A percentile compares a stretch with the other conserved stretches of the same genome.
phyloP scores from a whole-genome alignment of 495 filamentous ascomycete species.

The Aspergillus nidulans region DNA sequence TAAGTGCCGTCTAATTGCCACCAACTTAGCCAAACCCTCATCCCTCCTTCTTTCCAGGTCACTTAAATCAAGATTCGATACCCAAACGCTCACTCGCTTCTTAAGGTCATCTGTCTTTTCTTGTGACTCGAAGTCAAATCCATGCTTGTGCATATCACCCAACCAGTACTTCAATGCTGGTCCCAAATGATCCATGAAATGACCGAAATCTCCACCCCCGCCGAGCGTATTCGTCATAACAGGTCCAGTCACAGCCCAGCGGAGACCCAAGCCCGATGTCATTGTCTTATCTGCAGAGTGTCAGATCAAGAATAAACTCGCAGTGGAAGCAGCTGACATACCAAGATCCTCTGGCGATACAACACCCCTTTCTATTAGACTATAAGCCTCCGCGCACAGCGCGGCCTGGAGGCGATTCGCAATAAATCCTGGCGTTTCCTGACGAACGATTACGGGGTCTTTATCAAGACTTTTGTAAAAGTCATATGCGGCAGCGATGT shows the following conservation, averaged over 20 bases:
- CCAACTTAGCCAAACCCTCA: background rate
- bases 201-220: background rate
- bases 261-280: background rate
- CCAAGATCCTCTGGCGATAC: background rate
- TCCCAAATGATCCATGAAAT: background rate
- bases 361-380: background rate
- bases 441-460: constrained; percentile 20
- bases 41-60: background rate
- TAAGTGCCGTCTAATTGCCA: background rate
- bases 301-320: background rate
- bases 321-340: background rate
- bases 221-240: background rate
- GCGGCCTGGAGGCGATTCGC: background rate
- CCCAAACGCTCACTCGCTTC: background rate
- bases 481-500: constrained; percentile 19
- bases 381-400: background rate
- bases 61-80: background rate
- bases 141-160: background rate
- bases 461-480: constrained; percentile 42
- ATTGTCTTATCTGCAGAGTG: background rate
- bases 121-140: background rate
- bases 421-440: background rate
- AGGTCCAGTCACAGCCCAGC: background rate
- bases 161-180: background rate
- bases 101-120: background rate